phyloP scores from a whole-genome alignment of 345 rosid genomes.

The Physaria fendleri region DNA sequence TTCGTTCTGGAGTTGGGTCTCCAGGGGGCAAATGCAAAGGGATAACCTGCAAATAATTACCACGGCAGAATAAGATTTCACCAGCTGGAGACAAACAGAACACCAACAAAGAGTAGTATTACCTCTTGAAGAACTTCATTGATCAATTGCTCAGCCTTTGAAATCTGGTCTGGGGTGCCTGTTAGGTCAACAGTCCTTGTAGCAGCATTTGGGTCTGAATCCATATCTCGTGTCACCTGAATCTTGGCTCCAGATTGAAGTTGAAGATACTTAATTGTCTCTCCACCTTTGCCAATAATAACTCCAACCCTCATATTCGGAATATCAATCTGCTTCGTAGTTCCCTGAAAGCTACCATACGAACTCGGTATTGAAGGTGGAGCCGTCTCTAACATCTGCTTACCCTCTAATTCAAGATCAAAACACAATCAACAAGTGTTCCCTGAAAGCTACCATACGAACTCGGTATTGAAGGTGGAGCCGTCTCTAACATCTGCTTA shows the following conservation, averaged over 20 bases:
- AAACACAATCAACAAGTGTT: not conserved
- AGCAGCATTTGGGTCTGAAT: conserved; percentile 70
- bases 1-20: conserved; percentile 69
- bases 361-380: conserved; percentile 63
- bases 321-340: conserved; percentile 82
- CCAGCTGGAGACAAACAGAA: not conserved
- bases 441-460: conserved; percentile 66
- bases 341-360: conserved; percentile 55
- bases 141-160: conserved; percentile 86
- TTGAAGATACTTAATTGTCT: conserved; percentile 93
- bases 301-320: conserved; percentile 97
- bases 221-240: conserved; percentile 93
- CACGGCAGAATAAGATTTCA: not conserved
- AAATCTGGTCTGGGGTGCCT: conserved; percentile 79
- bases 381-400: conserved; percentile 40
- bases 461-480: conserved; percentile 53
- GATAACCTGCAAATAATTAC: conserved; percentile 51
- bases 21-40: conserved; percentile 98
- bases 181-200: conserved; percentile 72
- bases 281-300: conserved; percentile 95
- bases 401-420: conserved; percentile 38
- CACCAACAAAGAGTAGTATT: conserved; percentile 9
- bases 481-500: conserved; percentile 43
- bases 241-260: conserved; percentile 95
- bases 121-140: conserved; percentile 84